Conservation (phyloP, 2,329 filamentous ascomycete species). For the Aspergillus ochraceus region DNA sequence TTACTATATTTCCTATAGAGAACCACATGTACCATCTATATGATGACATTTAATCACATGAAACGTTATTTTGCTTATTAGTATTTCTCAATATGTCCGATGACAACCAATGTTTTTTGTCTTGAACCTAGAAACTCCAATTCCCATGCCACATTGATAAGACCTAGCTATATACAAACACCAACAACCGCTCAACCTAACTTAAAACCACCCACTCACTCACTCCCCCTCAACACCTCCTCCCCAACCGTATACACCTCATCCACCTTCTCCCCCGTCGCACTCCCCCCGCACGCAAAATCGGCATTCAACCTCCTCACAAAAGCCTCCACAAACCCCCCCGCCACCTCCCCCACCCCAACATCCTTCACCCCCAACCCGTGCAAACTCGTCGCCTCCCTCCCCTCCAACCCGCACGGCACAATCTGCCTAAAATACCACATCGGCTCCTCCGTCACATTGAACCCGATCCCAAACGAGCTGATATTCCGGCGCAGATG, state of each 20-base stretch:
- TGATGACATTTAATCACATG: neutral
- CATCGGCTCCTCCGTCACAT: constrained; percentile 56
- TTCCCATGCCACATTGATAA: too few relatives aligned
- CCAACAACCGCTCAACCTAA: neutral
- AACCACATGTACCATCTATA: constrained; percentile 3
- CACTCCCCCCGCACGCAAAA: constrained; percentile 31
- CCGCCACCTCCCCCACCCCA: constrained; percentile 40
- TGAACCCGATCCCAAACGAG: constrained; percentile 77
- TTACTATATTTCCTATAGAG: neutral
- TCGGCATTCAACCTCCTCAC: constrained; percentile 39
- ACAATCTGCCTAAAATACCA: constrained; percentile 73
- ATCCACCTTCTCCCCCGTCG: constrained; percentile 38
- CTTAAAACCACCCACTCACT: neutral
- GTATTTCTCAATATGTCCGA: neutral
- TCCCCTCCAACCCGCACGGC: constrained; percentile 83
- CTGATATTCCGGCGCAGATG: constrained; percentile 82
- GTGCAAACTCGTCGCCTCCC: constrained; percentile 72
- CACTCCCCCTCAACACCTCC: constrained; percentile 28
- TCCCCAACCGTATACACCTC: constrained; percentile 40
- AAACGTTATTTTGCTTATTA: neutral
- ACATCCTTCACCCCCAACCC: constrained; percentile 46
- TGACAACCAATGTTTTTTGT: neutral
- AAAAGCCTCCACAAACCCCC: constrained; percentile 38
- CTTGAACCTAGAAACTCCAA: too few relatives aligned
- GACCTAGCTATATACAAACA: neutral